Base-by-base conservation (phyloP, 495 filamentous ascomycete genomes). In the Aspergillus funiculosus region DNA sequence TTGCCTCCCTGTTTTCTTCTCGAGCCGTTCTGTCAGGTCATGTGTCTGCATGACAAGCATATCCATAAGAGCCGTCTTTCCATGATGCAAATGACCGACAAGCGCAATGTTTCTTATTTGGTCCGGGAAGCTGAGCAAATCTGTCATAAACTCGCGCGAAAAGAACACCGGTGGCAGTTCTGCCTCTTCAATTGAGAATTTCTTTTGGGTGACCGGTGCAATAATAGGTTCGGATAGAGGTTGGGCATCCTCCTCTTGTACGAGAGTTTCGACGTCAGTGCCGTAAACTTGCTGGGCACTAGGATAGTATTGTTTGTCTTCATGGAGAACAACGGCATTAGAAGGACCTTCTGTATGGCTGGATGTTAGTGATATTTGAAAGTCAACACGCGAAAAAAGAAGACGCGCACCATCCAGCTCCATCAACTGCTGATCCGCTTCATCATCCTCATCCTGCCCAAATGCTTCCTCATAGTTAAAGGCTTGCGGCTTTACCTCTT, bases 241-340 rank as follows among this genome's bases (percentile, higher is more conserved):
- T 58, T 98, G 92, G 44, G 89, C 82, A 78, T 98, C 92, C 68
- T 97, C 92, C 61, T 98, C 94, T 54, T 97, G 87, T 9, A 98
- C 94, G 67, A 96, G 63, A 14, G 89, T 89, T 71, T 98, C 92
- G 46, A 98, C 92, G 62, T 86, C 90, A 45, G 81, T 77, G 20
- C 94, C 92, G 62, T 96, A 98, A 11, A 95, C 82, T 57, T 97
- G 91, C 53, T 89, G 82, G 21, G 92, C 94, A 19, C 88, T 95
- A 13, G 92, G 94, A 59, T 98, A 98, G 60, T 98, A 98, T 69
- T 97, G 92, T 65, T 98, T 97, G 69, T 98, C 94, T 72, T 98
- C 92, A 62, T 98, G 94, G 22, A 98, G 77, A 38, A 98, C 75
- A 24, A 98, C 90, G 31, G 91, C 91, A 64, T 97, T 98, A 5